Conservation (phyloP, 2,329 filamentous ascomycete genomes). For the Alternaria burnsii region DNA sequence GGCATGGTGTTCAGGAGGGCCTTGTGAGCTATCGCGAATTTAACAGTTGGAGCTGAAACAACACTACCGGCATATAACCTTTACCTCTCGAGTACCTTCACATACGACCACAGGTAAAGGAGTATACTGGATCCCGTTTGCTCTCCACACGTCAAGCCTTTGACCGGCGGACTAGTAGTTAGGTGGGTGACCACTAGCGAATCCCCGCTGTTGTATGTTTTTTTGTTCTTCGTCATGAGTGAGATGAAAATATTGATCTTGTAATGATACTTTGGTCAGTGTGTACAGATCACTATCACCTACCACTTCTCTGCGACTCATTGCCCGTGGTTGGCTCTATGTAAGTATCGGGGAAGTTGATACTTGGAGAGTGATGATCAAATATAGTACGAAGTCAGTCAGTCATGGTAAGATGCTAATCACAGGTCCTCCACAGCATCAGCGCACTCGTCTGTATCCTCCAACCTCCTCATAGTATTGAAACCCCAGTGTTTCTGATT, state of each 20-base stretch:
- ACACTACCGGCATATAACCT: neutral
- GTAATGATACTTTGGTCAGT: neutral
- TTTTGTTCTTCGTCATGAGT: neutral
- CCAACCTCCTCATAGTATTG: no score
- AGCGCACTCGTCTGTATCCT: no score
- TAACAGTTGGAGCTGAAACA: neutral
- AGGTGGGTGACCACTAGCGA: neutral
- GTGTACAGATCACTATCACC: neutral
- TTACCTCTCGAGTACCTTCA: neutral
- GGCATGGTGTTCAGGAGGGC: constrained; percentile 42
- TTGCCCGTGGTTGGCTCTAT: no score
- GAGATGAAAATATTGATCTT: neutral
- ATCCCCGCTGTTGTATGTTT: neutral
- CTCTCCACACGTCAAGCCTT: neutral
- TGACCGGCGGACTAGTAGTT: neutral
- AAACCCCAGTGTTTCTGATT: no score
- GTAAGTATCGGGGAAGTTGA: no score
- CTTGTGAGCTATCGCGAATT: neutral
- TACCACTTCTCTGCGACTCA: no score
- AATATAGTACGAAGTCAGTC: no score
- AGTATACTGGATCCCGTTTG: neutral
- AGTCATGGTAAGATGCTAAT: no score
- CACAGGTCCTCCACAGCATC: no score
- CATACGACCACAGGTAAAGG: neutral
- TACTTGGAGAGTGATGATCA: no score